Percentiles rank a stretch among this genome's conserved stretches.
phyloP scores from a whole-genome alignment of 176 grass and related monocot species.

The Hyparrhenia diplandra region DNA sequence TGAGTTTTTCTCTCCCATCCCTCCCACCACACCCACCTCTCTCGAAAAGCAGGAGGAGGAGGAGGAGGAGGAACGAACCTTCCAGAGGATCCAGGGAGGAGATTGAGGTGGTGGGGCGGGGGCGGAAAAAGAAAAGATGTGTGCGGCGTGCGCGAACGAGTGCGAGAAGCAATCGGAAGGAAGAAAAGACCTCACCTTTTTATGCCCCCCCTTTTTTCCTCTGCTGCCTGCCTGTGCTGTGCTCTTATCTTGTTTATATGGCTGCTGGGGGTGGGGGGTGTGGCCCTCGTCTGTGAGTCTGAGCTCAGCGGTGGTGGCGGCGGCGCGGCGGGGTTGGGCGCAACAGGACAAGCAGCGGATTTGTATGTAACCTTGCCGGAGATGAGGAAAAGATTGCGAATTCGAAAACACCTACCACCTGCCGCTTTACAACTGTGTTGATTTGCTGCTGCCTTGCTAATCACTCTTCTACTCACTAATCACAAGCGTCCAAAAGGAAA shows the following conservation, averaged over 20 bases:
- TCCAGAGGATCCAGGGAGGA: background rate
- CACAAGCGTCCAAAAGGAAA: background rate
- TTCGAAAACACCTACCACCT: slow-evolving; percentile 4
- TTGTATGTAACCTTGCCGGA: slow-evolving; percentile 23
- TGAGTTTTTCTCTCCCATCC: background rate
- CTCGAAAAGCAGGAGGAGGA: background rate
- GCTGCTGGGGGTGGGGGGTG: no score
- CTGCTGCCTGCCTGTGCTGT: no score
- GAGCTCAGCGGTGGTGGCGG: no score
- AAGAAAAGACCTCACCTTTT: background rate
- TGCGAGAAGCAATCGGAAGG: background rate
- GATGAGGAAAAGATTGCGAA: slow-evolving; percentile 17
- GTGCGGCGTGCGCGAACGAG: background rate
- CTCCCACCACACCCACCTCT: background rate
- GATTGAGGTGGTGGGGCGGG: background rate
- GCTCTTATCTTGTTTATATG: no score
- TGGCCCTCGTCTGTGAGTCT: no score
- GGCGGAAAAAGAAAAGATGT: background rate
- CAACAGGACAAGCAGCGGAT: slow-evolving; percentile 42
- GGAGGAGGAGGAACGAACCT: no score
- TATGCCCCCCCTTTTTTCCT: no score
- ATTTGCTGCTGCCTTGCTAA: background rate
- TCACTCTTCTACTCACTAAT: background rate
- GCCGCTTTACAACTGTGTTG: background rate
- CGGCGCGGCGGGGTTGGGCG: no score